Percentiles rank a stretch among this genome's conserved stretches.
These are phyloP conservation scores for Juncus inflexus DNA, from an alignment of 176 grass and related monocot species.

Conservation along the genomic window DNA sequence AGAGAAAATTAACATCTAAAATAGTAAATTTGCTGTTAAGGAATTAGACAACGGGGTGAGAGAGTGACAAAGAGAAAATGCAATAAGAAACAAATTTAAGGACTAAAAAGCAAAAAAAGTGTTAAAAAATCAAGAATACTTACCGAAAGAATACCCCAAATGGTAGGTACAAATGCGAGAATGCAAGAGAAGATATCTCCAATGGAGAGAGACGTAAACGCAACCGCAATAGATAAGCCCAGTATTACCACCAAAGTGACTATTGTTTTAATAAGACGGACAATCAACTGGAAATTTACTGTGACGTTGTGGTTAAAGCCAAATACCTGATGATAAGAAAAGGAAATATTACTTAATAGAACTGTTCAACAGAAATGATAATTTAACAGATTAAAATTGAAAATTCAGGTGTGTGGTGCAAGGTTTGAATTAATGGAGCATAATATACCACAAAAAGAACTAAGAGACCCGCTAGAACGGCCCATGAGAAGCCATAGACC, in stretches of 20 bases:
- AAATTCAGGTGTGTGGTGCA: too few species aligned
- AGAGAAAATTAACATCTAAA: too few species aligned
- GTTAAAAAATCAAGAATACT: not conserved
- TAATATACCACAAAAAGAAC: conserved; percentile 68
- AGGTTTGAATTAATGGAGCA: not conserved
- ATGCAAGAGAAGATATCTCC: not conserved
- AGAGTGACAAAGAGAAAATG: too few species aligned
- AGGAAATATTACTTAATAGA: too few species aligned
- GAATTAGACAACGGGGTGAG: too few species aligned
- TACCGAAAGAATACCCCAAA: not conserved
- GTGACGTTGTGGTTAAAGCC: not conserved
- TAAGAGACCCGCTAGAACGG: conserved; percentile 66
- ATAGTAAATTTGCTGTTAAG: too few species aligned
- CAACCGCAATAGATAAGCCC: not conserved
- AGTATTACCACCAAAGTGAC: not conserved
- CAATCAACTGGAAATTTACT: not conserved
- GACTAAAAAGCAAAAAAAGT: too few species aligned
- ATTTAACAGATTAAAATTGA: too few species aligned
- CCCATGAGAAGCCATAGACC: conserved; percentile 96
- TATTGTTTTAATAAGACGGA: not conserved
- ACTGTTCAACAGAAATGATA: too few species aligned
- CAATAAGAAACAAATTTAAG: too few species aligned
- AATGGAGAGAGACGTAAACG: not conserved
- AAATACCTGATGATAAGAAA: not conserved
- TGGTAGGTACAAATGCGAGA: not conserved